Percentiles rank a stretch among this genome's conserved stretches.
phyloP scores from a whole-genome alignment of 1,284 basidiomycete genomes.

The Rhodotorula sp. region DNA sequence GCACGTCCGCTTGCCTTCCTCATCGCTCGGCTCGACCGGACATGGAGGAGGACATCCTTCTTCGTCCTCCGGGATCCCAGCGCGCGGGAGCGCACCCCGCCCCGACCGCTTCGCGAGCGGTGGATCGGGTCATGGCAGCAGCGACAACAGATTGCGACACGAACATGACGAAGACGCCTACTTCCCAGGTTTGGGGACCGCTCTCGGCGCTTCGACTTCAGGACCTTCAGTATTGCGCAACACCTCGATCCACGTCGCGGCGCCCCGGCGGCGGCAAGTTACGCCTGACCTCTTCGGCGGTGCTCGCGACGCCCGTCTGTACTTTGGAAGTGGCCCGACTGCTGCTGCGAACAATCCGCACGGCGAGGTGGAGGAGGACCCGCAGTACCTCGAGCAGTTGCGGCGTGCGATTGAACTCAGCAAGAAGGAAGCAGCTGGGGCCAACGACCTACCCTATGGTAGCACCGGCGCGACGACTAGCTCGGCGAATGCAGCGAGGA shows the following conservation, averaged over 20 bases:
- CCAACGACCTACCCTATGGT: neutral
- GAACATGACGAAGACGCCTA: neutral
- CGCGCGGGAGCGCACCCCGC: neutral
- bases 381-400: slow-evolving; percentile 13
- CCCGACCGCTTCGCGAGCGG: neutral
- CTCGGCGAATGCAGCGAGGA: neutral
- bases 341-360: neutral
- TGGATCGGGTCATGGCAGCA: neutral
- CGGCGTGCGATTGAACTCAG: slow-evolving; percentile 7
- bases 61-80: slow-evolving; percentile 6
- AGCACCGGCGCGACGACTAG: neutral
- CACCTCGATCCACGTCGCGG: slow-evolving; percentile 1
- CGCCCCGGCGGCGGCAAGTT: neutral
- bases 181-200: neutral
- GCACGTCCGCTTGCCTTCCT: slow-evolving; percentile 7
- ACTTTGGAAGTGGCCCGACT: neutral
- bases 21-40: neutral
- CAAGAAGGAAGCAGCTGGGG: neutral
- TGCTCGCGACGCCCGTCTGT: neutral
- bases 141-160: neutral
- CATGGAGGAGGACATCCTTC: neutral
- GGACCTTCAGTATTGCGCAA: neutral
- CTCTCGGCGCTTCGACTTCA: neutral
- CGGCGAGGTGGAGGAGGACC: neutral
- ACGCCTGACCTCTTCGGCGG: neutral